A percentile compares a stretch with the other conserved stretches of the same genome.
phyloP scores from a whole-genome alignment of 441 rosid genomes.

The Populus hybrid region DNA sequence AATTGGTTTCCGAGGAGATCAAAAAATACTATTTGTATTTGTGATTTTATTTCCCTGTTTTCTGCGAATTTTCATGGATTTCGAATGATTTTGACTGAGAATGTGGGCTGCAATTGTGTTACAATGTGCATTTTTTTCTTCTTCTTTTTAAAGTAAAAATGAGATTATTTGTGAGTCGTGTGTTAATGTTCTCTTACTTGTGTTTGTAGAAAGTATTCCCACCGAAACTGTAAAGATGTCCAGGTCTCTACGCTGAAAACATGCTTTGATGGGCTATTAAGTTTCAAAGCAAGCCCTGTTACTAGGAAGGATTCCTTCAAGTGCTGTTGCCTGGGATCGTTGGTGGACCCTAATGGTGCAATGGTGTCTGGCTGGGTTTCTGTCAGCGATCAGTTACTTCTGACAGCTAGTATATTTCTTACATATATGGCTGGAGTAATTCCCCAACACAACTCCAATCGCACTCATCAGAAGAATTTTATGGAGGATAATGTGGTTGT shows the following conservation, averaged over 20 bases:
- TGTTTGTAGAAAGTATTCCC: slow-evolving; percentile 32
- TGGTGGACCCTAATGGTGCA: slow-evolving; percentile 49
- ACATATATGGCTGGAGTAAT: slow-evolving; percentile 84
- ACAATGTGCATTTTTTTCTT: not conserved
- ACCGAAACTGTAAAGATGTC: slow-evolving; percentile 32
- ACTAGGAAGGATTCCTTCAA: slow-evolving; percentile 27
- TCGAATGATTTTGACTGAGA: not conserved
- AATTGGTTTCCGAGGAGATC: not conserved
- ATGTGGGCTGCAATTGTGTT: not conserved
- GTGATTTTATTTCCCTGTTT: no score
- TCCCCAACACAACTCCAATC: slow-evolving; percentile 44
- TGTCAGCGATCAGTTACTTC: slow-evolving; percentile 65
- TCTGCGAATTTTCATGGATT: not conserved
- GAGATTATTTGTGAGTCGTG: not conserved
- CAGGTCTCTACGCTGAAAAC: slow-evolving; percentile 27
- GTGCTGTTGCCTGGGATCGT: slow-evolving; percentile 48
- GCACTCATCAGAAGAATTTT: slow-evolving; percentile 27
- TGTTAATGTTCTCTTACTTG: not conserved
- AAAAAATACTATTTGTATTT: no score
- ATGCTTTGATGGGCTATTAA: slow-evolving; percentile 19
- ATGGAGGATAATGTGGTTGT: slow-evolving; percentile 27
- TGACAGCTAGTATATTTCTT: slow-evolving; percentile 67
- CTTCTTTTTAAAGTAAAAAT: not conserved
- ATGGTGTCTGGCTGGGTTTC: slow-evolving; percentile 52
- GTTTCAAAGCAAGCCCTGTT: slow-evolving; percentile 24